These are phyloP conservation scores for Taphrina sp. DNA, from an alignment of 1,139 yeast genomes.

Conservation along the genomic window DNA sequence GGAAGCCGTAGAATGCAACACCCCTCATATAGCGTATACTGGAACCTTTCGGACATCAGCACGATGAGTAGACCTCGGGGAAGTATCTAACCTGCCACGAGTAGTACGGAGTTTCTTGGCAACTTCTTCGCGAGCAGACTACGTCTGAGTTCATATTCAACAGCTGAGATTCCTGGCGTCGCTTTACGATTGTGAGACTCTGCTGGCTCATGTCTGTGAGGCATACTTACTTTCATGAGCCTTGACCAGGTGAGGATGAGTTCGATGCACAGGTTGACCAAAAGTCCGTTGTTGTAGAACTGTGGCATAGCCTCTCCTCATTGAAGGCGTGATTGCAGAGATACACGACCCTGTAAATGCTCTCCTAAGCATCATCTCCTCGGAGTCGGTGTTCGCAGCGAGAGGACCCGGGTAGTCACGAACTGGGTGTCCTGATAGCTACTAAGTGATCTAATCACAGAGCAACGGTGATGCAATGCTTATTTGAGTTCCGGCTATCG, in stretches of 20 bases:
- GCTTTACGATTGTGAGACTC: constrained; percentile 42
- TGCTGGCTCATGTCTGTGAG: background rate
- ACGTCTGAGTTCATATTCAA: constrained; percentile 77
- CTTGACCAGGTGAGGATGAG: constrained; percentile 70
- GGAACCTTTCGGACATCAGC: constrained; percentile 41
- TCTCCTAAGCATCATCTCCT: no score
- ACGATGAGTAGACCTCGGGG: background rate
- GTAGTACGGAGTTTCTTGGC: constrained; percentile 66
- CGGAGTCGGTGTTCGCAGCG: no score
- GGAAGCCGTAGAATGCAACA: constrained; percentile 84
- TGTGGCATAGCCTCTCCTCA: no score
- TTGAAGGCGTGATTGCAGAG: no score
- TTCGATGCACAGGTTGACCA: constrained; percentile 87
- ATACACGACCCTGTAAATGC: no score
- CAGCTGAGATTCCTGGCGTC: constrained; percentile 83
- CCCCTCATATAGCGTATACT: constrained; percentile 77
- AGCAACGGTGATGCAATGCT: no score
- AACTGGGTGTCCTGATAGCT: no score
- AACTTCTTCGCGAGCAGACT: constrained; percentile 55
- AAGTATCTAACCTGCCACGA: constrained; percentile 57
- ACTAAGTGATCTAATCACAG: no score
- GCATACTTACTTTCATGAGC: constrained; percentile 55
- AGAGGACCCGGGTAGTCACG: no score
- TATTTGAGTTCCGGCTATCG: no score
- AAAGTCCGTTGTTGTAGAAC: no score